A percentile compares a stretch with the other conserved stretches of the same genome.
Conservation (phyloP, 2,329 filamentous ascomycete species). For the Colletotrichum sp. region DNA sequence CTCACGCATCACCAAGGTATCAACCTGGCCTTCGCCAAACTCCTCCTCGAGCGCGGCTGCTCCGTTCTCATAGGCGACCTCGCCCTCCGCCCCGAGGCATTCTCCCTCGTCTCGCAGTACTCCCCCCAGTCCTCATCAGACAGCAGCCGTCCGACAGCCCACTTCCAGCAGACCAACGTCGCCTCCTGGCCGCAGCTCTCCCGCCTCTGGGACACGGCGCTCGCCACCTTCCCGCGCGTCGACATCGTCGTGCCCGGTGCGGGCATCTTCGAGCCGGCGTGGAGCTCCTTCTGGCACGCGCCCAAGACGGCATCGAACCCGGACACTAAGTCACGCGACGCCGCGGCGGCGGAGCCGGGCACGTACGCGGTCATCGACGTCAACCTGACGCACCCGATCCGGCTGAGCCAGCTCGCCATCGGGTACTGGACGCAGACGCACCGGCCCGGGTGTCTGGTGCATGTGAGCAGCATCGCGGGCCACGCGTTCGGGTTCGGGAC, state of each 20-base stretch:
- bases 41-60: conserved; percentile 37
- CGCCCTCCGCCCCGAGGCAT: conserved; percentile 36
- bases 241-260: conserved; percentile 43
- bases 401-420: conserved; percentile 41
- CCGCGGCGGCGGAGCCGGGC: conserved; percentile 31
- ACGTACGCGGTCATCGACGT: conserved; percentile 39
- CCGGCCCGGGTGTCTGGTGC: conserved; percentile 32
- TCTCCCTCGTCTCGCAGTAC: conserved; percentile 33
- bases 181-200: conserved; percentile 39
- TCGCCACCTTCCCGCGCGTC: conserved; percentile 31
- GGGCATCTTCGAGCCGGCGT: conserved; percentile 40
- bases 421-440: conserved; percentile 37
- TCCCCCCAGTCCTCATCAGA: conserved; percentile 24
- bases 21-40: conserved; percentile 36
- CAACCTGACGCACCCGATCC: conserved; percentile 41
- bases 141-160: conserved; percentile 25
- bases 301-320: conserved; percentile 33
- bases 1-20: conserved; percentile 34
- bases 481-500: conserved; percentile 31
- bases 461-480: conserved; percentile 39
- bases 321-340: conserved; percentile 29
- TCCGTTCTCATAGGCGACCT: conserved; percentile 43
- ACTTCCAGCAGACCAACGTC: conserved; percentile 42
- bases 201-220: conserved; percentile 31
- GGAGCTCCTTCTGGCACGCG: conserved; percentile 40